Conservation (phyloP, 2,329 filamentous ascomycete genomes). For the Eutypa lata region DNA sequence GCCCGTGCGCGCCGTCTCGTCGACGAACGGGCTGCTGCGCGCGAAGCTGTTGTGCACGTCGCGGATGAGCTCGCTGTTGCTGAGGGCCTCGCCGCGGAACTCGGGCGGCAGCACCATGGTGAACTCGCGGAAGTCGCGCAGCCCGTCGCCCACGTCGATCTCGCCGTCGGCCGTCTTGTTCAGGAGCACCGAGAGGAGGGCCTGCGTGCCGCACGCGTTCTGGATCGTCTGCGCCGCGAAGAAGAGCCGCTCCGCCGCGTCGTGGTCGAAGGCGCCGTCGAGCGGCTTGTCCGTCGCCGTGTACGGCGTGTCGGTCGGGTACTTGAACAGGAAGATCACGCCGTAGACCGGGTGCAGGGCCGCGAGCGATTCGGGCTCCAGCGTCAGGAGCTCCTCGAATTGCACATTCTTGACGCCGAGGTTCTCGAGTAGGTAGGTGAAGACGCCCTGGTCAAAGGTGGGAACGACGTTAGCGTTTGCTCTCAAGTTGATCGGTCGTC, state of each 20-base stretch:
- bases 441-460: constrained; percentile 66
- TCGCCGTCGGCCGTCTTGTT: constrained; percentile 70
- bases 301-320: constrained; percentile 67
- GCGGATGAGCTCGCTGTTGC: constrained; percentile 66
- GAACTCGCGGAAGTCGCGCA: constrained; percentile 83
- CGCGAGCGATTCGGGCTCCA: constrained; percentile 73
- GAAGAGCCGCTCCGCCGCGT: constrained; percentile 75
- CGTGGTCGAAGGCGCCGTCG: constrained; percentile 78
- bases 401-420: constrained; percentile 92
- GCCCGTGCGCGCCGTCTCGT: constrained; percentile 75
- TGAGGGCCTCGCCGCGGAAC: constrained; percentile 58
- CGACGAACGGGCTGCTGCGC: constrained; percentile 82
- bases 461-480: constrained; percentile 26
- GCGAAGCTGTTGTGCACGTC: constrained; percentile 90
- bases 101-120: constrained; percentile 79
- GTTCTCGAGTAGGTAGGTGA: constrained; percentile 89
- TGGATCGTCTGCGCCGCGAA: constrained; percentile 98
- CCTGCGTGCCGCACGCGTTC: constrained; percentile 96
- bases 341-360: constrained; percentile 80
- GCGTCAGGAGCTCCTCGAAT: constrained; percentile 91
- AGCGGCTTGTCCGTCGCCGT: constrained; percentile 61
- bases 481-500: too few species aligned
- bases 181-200: constrained; percentile 83
- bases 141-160: constrained; percentile 68
- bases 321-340: constrained; percentile 99